Evolutionary conservation across 345 rosid genomes (phyloP).

Genomic region (Moringa oleifera): DNA sequence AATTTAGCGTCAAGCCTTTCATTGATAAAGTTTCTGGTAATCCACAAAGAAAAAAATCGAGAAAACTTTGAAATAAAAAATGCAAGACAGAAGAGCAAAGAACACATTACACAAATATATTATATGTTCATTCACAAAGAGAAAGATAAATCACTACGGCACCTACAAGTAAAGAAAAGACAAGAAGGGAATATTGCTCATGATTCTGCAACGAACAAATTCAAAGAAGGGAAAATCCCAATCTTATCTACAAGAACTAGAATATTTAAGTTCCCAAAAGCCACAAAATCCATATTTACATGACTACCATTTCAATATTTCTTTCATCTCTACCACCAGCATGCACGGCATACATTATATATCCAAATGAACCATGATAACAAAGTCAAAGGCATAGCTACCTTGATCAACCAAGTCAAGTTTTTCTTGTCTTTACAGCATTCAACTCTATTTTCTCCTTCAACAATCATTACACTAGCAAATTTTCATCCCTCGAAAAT

Average conservation of each 20-base stretch:
- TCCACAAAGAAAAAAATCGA: constrained; percentile 8
- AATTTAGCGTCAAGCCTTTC: constrained; percentile 96
- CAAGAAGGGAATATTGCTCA: not conserved
- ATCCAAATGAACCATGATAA: too few relatives aligned
- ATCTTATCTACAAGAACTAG: not conserved
- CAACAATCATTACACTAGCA: too few relatives aligned
- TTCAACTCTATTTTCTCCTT: too few relatives aligned
- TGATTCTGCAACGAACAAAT: not conserved
- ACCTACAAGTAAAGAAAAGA: not conserved
- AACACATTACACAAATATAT: not conserved
- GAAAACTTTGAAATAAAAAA: not conserved
- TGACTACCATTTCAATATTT: not conserved
- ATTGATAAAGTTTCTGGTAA: constrained; percentile 89
- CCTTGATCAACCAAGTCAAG: not conserved
- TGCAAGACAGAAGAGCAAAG: not conserved
- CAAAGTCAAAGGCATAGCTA: not conserved
- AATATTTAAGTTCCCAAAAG: not conserved
- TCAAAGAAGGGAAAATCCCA: not conserved
- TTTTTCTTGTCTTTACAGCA: too few relatives aligned
- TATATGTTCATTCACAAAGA: not conserved
- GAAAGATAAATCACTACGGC: not conserved
- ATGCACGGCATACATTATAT: too few relatives aligned
- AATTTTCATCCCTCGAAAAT: too few relatives aligned
- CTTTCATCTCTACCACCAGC: not conserved
- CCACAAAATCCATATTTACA: not conserved